Evolutionary conservation across 2,329 filamentous ascomycete species (phyloP).

Genomic region (Cladosporium sp.): DNA sequence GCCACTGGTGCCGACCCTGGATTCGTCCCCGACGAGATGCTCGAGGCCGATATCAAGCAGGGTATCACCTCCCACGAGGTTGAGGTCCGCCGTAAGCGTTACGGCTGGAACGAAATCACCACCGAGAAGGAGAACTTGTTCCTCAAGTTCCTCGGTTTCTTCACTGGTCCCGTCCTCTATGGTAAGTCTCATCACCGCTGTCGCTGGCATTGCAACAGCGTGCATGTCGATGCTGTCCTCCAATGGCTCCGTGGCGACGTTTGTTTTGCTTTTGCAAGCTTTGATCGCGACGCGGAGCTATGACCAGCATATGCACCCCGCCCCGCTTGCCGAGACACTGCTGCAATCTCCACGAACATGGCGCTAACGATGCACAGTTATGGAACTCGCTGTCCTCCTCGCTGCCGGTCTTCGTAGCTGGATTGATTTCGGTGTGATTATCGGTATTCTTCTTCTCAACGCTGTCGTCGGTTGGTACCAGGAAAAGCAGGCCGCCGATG

Average conservation of each 20-base stretch:
- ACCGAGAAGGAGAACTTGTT: constrained; percentile 74
- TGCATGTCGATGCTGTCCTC: constrained; percentile 9
- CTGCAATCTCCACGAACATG: constrained; percentile 23
- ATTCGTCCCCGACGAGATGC: constrained; percentile 61
- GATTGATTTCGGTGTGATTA: constrained; percentile 75
- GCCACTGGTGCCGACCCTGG: constrained; percentile 33
- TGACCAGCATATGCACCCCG: constrained; percentile 13
- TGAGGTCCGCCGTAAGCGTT: constrained; percentile 60
- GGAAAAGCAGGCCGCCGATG: constrained; percentile 75
- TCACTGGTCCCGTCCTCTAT: constrained; percentile 72
- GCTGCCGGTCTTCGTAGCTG: constrained; percentile 71
- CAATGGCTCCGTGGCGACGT: constrained; percentile 4
- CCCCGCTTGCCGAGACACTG: constrained; percentile 14
- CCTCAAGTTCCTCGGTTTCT: constrained; percentile 70
- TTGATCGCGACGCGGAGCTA: constrained; percentile 21
- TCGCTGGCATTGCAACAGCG: neutral
- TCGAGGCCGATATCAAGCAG: constrained; percentile 62
- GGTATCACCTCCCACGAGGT: constrained; percentile 59
- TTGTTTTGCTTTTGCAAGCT: constrained; percentile 19
- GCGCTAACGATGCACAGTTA: constrained; percentile 47
- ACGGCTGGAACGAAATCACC: constrained; percentile 67
- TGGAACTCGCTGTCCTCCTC: constrained; percentile 71
- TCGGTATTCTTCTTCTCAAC: constrained; percentile 71
- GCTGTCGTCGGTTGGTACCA: constrained; percentile 76
- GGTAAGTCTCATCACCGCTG: constrained; percentile 47